Conservation (phyloP, 768 basidiomycete species). For the Podaxis pistillaris region DNA sequence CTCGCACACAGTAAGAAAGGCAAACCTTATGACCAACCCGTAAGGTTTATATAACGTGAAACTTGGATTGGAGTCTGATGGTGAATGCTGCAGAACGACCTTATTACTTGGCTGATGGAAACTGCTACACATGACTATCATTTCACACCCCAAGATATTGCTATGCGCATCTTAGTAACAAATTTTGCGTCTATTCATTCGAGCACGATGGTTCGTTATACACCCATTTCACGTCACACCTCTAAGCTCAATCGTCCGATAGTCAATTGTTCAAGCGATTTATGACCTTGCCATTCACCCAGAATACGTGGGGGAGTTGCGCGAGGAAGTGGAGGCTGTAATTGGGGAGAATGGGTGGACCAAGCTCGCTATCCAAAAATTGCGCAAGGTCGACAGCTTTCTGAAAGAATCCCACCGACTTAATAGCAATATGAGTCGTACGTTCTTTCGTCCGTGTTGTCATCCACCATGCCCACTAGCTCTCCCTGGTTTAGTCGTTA, state of each 20-base stretch:
- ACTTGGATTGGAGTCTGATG: neutral
- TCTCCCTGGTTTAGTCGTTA: neutral
- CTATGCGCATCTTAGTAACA: slow-evolving; percentile 29
- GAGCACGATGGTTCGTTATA: slow-evolving; percentile 31
- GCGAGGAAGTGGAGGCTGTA: slow-evolving; percentile 41
- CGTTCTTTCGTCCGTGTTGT: neutral
- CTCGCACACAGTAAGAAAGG: neutral
- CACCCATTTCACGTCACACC: neutral
- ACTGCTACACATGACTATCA: slow-evolving; percentile 25
- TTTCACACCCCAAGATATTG: slow-evolving; percentile 24
- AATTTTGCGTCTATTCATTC: slow-evolving; percentile 46
- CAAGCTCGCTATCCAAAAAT: slow-evolving; percentile 31
- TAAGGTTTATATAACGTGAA: neutral
- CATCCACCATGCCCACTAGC: no score
- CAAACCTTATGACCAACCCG: slow-evolving; percentile 13
- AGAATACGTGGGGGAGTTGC: slow-evolving; percentile 31
- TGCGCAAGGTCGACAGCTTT: slow-evolving; percentile 46
- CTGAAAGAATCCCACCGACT: slow-evolving; percentile 35
- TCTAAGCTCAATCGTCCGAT: neutral
- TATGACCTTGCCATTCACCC: slow-evolving; percentile 36
- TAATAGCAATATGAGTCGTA: slow-evolving; percentile 3
- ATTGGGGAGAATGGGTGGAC: slow-evolving; percentile 33
- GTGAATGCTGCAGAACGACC: slow-evolving; percentile 23
- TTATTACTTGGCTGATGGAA: slow-evolving; percentile 40
- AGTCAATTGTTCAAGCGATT: slow-evolving; percentile 36